Conservation (phyloP, 306 rosid species). For the Pyrus bretschneideri region DNA sequence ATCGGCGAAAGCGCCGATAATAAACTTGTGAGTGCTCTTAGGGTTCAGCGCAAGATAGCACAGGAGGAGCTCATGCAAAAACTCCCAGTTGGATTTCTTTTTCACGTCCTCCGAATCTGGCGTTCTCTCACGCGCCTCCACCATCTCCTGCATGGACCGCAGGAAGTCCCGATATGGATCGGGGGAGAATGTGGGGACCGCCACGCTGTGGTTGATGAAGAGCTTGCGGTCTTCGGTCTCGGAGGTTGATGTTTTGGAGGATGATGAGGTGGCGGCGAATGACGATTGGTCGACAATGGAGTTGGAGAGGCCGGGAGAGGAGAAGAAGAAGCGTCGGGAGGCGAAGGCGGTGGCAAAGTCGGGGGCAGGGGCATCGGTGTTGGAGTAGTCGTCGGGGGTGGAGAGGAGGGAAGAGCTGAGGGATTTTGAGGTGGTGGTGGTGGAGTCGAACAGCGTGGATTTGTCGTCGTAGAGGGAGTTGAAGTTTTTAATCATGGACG, state of each 20-base stretch:
- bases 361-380: conserved; percentile 12
- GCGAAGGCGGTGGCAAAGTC: conserved; percentile 70
- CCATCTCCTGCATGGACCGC: conserved; percentile 90
- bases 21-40: conserved; percentile 68
- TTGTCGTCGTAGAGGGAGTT: conserved; percentile 73
- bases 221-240: conserved; percentile 5
- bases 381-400: conserved; percentile 1
- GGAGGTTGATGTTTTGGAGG: not conserved
- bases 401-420: conserved; percentile 31
- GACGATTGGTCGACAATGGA: conserved; percentile 55
- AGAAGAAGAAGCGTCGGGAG: conserved; percentile 86
- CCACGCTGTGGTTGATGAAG: conserved; percentile 58
- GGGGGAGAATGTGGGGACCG: conserved; percentile 68
- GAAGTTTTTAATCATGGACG: conserved; percentile 58
- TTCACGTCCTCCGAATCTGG: conserved; percentile 36
- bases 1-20: conserved; percentile 73
- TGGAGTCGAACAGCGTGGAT: conserved; percentile 13
- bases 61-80: conserved; percentile 69
- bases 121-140: conserved; percentile 69
- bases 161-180: conserved; percentile 85
- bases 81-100: conserved; percentile 57
- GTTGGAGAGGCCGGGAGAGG: conserved; percentile 84
- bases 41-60: conserved; percentile 84
- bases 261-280: conserved; percentile 11
- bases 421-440: conserved; percentile 5